phyloP scores from a whole-genome alignment of 768 basidiomycete genomes.

The Lactifluus volemus region DNA sequence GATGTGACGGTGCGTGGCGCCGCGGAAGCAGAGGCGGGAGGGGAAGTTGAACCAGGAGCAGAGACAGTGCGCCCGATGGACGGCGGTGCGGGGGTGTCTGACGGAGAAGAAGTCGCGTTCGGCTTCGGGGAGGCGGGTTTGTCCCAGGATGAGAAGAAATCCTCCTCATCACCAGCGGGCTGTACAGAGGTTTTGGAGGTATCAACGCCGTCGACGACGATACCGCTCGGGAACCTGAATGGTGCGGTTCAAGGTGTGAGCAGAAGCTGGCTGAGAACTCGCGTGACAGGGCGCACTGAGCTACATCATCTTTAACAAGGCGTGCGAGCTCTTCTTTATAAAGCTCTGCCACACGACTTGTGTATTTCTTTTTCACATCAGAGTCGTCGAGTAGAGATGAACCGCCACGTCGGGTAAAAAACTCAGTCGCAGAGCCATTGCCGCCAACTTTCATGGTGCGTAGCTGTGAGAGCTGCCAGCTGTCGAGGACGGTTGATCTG shows the following conservation, averaged over 20 bases:
- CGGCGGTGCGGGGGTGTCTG: conserved; percentile 11
- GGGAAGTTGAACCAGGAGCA: background rate
- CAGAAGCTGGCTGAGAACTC: background rate
- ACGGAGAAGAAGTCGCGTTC: conserved; percentile 23
- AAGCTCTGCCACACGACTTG: conserved; percentile 69
- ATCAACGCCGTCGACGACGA: conserved; percentile 78
- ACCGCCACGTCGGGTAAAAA: conserved; percentile 85
- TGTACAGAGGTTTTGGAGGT: conserved; percentile 30
- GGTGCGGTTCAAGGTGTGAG: background rate
- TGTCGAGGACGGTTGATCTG: conserved; percentile 91
- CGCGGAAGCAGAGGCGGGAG: conserved; percentile 30
- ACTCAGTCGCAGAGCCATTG: conserved; percentile 78
- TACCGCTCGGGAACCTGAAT: conserved; percentile 63
- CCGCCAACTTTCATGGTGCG: conserved; percentile 97
- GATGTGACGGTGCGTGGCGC: conserved; percentile 59
- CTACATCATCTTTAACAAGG: conserved; percentile 67
- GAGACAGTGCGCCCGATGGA: conserved; percentile 15
- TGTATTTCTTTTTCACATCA: conserved; percentile 87
- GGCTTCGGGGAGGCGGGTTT: conserved; percentile 47
- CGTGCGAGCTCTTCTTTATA: conserved; percentile 89
- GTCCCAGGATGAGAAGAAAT: conserved; percentile 97
- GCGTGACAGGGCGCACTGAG: conserved; percentile 39
- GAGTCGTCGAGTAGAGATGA: conserved; percentile 55
- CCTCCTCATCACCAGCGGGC: conserved; percentile 53
- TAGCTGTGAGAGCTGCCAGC: conserved; percentile 85